These are phyloP conservation scores for Symbiodinium pilosum DNA, from an alignment of 73 alveolate genomes.

Conservation along the genomic window DNA sequence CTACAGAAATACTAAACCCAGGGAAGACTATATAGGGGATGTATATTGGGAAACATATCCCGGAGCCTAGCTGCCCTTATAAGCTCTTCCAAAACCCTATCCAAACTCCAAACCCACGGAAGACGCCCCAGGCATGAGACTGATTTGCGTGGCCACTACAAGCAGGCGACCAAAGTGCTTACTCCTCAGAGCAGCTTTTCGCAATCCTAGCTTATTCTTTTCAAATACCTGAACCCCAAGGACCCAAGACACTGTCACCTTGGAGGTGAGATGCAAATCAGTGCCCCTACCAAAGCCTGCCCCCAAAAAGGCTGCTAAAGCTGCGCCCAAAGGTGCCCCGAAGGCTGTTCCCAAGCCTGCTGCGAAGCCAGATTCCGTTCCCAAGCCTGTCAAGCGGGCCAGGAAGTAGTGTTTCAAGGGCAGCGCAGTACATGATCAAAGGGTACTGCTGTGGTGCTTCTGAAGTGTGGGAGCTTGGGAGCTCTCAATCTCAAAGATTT, in stretches of 20 bases:
- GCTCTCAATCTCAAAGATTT: too few species aligned
- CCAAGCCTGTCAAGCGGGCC: neutral
- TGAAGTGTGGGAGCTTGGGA: too few species aligned
- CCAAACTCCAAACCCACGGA: neutral
- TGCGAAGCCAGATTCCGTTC: neutral
- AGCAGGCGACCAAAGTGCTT: neutral
- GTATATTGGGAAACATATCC: too few species aligned
- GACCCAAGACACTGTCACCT: constrained; percentile 23
- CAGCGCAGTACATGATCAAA: too few species aligned
- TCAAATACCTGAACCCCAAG: neutral
- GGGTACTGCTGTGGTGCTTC: too few species aligned
- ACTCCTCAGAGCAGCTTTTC: neutral
- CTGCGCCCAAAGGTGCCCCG: neutral
- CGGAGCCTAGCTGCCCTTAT: too few species aligned
- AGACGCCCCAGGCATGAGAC: constrained; percentile 7
- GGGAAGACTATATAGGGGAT: neutral
- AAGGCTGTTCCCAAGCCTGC: neutral
- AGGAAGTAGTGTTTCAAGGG: neutral
- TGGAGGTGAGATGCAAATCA: constrained; percentile 23
- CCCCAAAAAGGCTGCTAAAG: neutral
- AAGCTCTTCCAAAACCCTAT: neutral
- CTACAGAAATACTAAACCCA: too few species aligned
- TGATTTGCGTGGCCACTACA: neutral
- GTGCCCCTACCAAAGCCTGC: constrained; percentile 33
- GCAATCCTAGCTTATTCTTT: too few species aligned